Evolutionary conservation across 495 filamentous ascomycete species (phyloP).

Genomic region (Hypoxylon fragiforme): DNA sequence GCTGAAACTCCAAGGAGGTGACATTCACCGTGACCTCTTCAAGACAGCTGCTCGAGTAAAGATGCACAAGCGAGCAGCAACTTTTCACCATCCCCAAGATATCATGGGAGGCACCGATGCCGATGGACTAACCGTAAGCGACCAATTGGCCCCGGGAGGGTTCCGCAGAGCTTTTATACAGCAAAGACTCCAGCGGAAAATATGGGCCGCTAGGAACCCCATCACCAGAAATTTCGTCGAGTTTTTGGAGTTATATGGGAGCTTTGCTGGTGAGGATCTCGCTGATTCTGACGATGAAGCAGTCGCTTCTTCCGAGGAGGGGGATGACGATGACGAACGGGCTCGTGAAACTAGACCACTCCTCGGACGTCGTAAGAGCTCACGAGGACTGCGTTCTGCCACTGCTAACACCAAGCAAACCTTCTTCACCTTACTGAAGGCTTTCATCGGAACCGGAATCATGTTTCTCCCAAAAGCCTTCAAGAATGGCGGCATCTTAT

Average conservation of each 20-base stretch:
- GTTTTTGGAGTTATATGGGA: conserved; percentile 70
- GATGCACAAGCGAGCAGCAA: conserved; percentile 57
- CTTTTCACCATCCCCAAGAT: conserved; percentile 55
- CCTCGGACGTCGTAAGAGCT: conserved; percentile 53
- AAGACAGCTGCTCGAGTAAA: conserved; percentile 56
- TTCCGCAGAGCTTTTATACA: conserved; percentile 64
- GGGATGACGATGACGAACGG: conserved; percentile 43
- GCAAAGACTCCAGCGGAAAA: conserved; percentile 50
- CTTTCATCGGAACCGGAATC: conserved; percentile 68
- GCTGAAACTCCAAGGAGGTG: conserved; percentile 65
- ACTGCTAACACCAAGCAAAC: conserved; percentile 63
- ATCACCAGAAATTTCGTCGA: conserved; percentile 68
- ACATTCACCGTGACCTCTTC: conserved; percentile 72
- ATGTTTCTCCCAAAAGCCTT: conserved; percentile 73
- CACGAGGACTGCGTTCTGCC: conserved; percentile 48
- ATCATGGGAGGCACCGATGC: conserved; percentile 27
- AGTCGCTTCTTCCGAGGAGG: conserved; percentile 48
- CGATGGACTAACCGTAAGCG: conserved; percentile 48
- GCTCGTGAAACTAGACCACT: conserved; percentile 55
- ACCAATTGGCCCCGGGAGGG: conserved; percentile 61
- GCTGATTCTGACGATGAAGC: conserved; percentile 66
- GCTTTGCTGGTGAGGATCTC: conserved; percentile 72
- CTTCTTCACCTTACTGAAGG: conserved; percentile 70
- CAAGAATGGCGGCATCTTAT: conserved; percentile 67
- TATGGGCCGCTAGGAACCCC: conserved; percentile 47